These are phyloP conservation scores for Umbelopsis ramanniana DNA, from an alignment of 192 early-diverging fungal genomes.

Conservation along the genomic window DNA sequence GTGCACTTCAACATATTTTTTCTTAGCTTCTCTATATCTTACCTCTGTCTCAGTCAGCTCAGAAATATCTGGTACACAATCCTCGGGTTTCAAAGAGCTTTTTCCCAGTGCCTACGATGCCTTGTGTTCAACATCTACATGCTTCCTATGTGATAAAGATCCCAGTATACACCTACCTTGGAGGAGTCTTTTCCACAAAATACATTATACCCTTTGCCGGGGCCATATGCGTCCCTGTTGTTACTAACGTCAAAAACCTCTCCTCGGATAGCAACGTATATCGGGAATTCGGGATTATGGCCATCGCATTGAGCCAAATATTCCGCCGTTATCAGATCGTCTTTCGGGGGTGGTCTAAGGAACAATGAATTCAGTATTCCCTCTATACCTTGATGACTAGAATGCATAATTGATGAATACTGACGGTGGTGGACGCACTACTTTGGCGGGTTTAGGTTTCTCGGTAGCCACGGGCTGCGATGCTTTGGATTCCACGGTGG, in stretches of 20 bases:
- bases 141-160: no score
- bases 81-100: slow-evolving; percentile 69
- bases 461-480: background rate
- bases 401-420: background rate
- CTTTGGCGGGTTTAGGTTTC: background rate
- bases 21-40: background rate
- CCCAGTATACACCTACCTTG: slow-evolving; percentile 46
- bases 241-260: slow-evolving; percentile 77
- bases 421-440: slow-evolving; percentile 5
- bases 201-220: slow-evolving; percentile 66
- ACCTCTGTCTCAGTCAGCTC: slow-evolving; percentile 65
- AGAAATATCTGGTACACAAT: slow-evolving; percentile 73
- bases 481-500: background rate
- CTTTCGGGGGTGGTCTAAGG: slow-evolving; percentile 35
- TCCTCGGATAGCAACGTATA: slow-evolving; percentile 85
- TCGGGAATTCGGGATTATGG: slow-evolving; percentile 52
- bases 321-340: slow-evolving; percentile 49
- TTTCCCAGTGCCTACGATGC: slow-evolving; percentile 61
- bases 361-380: no score
- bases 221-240: slow-evolving; percentile 66
- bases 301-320: slow-evolving; percentile 73
- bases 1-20: background rate
- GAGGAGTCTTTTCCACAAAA: slow-evolving; percentile 87
- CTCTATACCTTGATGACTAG: no score
- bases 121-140: background rate